Evolutionary conservation across 768 basidiomycete genomes (phyloP), one percentile per base, ranked within the genome.

Genomic region (Hebeloma cylindrosporum): DNA sequence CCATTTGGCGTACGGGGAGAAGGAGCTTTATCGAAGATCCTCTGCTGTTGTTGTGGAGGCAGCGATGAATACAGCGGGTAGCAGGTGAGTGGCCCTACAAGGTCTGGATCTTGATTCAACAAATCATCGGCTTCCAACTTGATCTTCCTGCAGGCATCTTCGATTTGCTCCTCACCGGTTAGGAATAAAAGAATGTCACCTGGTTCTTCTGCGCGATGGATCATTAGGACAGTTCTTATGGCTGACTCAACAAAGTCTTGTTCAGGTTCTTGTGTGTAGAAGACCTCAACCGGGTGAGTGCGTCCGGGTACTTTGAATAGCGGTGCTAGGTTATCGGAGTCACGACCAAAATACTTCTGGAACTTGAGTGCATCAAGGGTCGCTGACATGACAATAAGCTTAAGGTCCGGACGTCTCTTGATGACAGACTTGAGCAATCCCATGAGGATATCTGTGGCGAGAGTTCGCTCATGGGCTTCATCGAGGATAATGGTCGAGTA

Each of bases 271-370:
- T 35, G 6, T 5, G 33, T 16, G 33, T 35, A 35, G 33, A 35
- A 35, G 33, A 35, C 14, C 14, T 35, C 33, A 35, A 35, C 33
- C 4, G 33, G 33, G 33, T 35, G 33, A 35, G 33, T 35, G 33
- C 33, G 33, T 35, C 33, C 33, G 33, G 33, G 33, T 16, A 35
- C 33, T 35, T 35, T n/a, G 33, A 35, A 35, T 14, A 35, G 13
- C 16, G 33, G 33, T 35, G 33, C 33, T 35, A 18, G n/a, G 6
- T 7, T 35, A 3, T 35, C 33, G 33, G 33, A 35, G 14, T 11
- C 7, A 11, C 17, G 9, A 35, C 33, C 33, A 35, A 33, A 5
- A 35, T 35, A 35, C 11, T 35, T 35, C 33, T 35, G 33, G 14
- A 35, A 35, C 33, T 35, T 35, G 16, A 35, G 33, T 4, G 33